phyloP scores from a whole-genome alignment of 2,329 filamentous ascomycete species.

The Talaromyces sp. region DNA sequence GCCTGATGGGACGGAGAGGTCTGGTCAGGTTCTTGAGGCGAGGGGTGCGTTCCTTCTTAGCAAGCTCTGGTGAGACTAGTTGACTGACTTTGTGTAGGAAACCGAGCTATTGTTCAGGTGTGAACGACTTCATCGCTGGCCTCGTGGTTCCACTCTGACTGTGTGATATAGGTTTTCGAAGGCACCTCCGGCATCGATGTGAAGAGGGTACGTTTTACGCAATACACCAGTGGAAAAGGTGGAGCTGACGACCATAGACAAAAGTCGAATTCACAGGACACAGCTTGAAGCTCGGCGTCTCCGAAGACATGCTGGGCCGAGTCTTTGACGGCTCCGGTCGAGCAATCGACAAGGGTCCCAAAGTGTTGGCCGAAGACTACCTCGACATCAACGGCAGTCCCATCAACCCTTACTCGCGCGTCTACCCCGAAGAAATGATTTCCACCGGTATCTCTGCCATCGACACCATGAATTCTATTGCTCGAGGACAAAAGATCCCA shows the following conservation, averaged over 20 bases:
- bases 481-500: slow-evolving; percentile 98
- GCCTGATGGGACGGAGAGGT: slow-evolving; percentile 89
- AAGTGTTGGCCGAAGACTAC: slow-evolving; percentile 96
- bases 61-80: background rate
- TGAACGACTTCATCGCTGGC: slow-evolving; percentile 20
- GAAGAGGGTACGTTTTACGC: slow-evolving; percentile 70
- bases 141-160: background rate
- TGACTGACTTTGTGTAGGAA: slow-evolving; percentile 57
- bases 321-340: slow-evolving; percentile 98
- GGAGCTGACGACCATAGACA: slow-evolving; percentile 58
- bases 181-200: slow-evolving; percentile 97
- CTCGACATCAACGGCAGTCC: slow-evolving; percentile 98
- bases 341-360: slow-evolving; percentile 98
- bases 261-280: slow-evolving; percentile 96
- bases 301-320: slow-evolving; percentile 98
- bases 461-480: slow-evolving; percentile 97
- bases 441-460: slow-evolving; percentile 99
- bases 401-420: slow-evolving; percentile 97
- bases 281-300: slow-evolving; percentile 97
- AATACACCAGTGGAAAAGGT: background rate
- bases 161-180: slow-evolving; percentile 77
- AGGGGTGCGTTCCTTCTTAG: slow-evolving; percentile 50
- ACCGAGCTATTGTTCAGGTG: slow-evolving; percentile 93
- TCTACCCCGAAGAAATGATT: slow-evolving; percentile 99
- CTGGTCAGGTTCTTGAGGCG: slow-evolving; percentile 94